Evolutionary conservation across 352 stramenopile genomes (phyloP).

Genomic region (Thalassiosira pacifica): DNA sequence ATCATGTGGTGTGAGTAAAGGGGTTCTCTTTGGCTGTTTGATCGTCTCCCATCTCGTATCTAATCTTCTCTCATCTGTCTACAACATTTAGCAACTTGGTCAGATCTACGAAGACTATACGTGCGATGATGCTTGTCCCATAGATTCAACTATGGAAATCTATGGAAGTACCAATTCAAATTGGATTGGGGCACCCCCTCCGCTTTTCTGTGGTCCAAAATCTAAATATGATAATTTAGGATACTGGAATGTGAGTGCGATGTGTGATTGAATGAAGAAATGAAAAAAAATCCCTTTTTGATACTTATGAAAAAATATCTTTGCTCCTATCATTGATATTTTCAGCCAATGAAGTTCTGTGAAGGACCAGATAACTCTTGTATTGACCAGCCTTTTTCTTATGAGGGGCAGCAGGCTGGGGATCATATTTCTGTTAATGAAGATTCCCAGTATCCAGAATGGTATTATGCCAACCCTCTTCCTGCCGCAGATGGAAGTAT

Average conservation of each 20-base stretch:
- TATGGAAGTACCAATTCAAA: slow-evolving; percentile 34
- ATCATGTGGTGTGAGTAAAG: slow-evolving; percentile 16
- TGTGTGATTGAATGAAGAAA: too few species aligned
- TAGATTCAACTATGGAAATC: slow-evolving; percentile 38
- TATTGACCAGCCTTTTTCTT: too few species aligned
- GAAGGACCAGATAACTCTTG: too few species aligned
- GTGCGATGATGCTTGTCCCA: slow-evolving; percentile 25
- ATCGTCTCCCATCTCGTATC: neutral
- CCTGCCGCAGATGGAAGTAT: slow-evolving; percentile 21
- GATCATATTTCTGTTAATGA: slow-evolving; percentile 32
- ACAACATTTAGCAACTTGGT: slow-evolving; percentile 20
- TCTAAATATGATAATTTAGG: too few species aligned
- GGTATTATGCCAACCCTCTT: slow-evolving; percentile 39
- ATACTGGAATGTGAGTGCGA: too few species aligned
- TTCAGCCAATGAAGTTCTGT: too few species aligned
- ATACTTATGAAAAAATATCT: too few species aligned
- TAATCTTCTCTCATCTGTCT: neutral
- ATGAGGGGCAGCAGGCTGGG: slow-evolving; percentile 32
- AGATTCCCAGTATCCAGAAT: slow-evolving; percentile 25
- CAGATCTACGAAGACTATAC: slow-evolving; percentile 35
- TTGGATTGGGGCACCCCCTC: slow-evolving; percentile 40
- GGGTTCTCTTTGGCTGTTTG: neutral
- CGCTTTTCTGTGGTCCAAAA: slow-evolving; percentile 36
- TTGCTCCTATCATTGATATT: too few species aligned
- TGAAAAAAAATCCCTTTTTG: too few species aligned